A percentile compares a stretch with the other conserved stretches of the same genome.
Evolutionary conservation across 176 grass and related monocot genomes (phyloP).

Genomic region (Urochloa ruziziensis): DNA sequence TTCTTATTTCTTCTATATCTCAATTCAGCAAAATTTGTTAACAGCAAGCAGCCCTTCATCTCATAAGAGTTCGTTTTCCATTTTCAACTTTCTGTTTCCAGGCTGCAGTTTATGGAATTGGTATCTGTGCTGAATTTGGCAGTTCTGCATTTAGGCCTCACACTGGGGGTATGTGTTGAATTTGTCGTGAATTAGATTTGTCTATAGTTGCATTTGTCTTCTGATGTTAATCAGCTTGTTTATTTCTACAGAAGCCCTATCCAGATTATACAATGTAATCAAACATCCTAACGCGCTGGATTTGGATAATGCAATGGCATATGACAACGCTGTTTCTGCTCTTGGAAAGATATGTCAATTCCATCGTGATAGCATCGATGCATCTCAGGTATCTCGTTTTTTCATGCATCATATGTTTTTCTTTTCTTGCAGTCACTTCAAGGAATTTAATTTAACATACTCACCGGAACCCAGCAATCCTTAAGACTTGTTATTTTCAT

Average conservation of each 20-base stretch:
- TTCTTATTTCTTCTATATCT: slow-evolving; percentile 14
- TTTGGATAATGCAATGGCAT: slow-evolving; percentile 76
- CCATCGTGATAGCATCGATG: slow-evolving; percentile 72
- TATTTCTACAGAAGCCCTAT: slow-evolving; percentile 52
- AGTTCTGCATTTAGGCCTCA: slow-evolving; percentile 55
- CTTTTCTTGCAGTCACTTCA: not conserved
- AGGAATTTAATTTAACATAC: not conserved
- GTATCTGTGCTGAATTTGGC: slow-evolving; percentile 80
- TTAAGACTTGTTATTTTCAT: not conserved
- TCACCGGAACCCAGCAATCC: not conserved
- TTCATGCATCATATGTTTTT: slow-evolving; percentile 6
- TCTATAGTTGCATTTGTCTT: slow-evolving; percentile 8
- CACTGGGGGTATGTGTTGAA: slow-evolving; percentile 48
- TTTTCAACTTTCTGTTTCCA: slow-evolving; percentile 27
- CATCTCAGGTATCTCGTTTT: slow-evolving; percentile 51
- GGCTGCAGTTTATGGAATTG: slow-evolving; percentile 84
- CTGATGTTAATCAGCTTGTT: slow-evolving; percentile 12
- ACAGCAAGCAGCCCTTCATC: not conserved
- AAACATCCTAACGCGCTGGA: slow-evolving; percentile 64
- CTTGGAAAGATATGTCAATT: slow-evolving; percentile 82
- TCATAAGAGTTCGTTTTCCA: not conserved
- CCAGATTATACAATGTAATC: slow-evolving; percentile 69
- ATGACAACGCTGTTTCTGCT: slow-evolving; percentile 88
- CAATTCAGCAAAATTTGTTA: not conserved
- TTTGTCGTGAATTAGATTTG: slow-evolving; percentile 2